Evolutionary conservation across 805 yeast genomes (phyloP), one percentile per base, ranked within the genome.

Genomic region (Lachancea dasiensis): DNA sequence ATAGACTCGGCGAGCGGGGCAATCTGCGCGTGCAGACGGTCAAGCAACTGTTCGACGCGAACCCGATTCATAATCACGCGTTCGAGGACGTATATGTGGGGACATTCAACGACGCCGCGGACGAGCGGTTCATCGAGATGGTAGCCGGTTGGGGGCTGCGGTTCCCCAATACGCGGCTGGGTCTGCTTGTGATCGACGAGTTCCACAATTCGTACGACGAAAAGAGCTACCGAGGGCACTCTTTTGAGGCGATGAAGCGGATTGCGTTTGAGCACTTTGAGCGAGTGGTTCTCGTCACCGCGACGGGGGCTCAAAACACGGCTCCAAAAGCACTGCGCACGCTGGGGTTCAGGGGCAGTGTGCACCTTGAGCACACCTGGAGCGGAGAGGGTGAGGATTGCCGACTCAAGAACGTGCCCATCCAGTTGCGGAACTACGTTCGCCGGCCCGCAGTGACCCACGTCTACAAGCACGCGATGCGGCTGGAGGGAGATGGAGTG

Each of bases 131-230:
- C 21, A 29, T 29, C 4, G 22, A 29, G 6, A 25, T 29, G 22
- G 13, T 29, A 11, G 3, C 16, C 11, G 10, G 13, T 16, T 31
- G 34, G 34, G 16, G 16, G 15, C 3, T 4, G 30, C 16, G 15
- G 17, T 27, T 27, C 16, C 30, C 17, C 17, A 4, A 18, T 11
- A 5, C 26, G 6, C 11, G 21, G 7, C 34, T 20, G 19, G 34
- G 34, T 14, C 24, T 31, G 6, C 25, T 31, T 5, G 34, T 31
- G 9, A 6, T 20, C 15, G 26, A 31, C 5, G 26, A 31, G 34
- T 31, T 31, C 17, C 26, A 31, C 18, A 20, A 31, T 13, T 17
- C 21, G 34, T 18, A 18, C 6, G 26, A 31, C 10, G 34, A 19
- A 18, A 6, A 6, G 17, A 31, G 34, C 15, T 31, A 20, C n/a